Base-by-base conservation (phyloP, 495 filamentous ascomycete species). In the Penicillium atrosanguineum region DNA sequence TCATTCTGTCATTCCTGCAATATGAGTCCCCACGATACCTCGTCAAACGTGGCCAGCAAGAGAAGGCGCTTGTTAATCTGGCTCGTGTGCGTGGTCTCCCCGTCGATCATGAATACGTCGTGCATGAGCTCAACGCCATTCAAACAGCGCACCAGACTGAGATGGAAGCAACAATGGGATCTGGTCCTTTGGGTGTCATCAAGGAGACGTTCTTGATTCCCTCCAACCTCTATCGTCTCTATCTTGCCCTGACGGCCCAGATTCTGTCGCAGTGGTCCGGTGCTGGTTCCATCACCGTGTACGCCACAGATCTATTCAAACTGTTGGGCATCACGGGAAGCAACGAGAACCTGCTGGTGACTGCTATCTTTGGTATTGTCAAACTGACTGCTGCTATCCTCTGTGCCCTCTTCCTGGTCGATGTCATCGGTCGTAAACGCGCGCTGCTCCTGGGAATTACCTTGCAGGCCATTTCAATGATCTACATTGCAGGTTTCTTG, bases 391-490 rank as follows among this genome's bases (percentile, higher is more conserved):
- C 86, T 0, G 79, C 85, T 16, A 57, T 89, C 21, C 41, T 81
- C 38, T 88, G 85, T 60, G 84, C 86, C 7, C 70, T 88, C 12
- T 88, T 90, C 75, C 74, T 91, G 16, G 83, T 91, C 56, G 87
- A 91, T 54, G 75, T 87, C 44, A 85, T 89, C 56, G 87, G 87
- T 6, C 84, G 87, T 40, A 87, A 88, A 66, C 82, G 86, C 28
- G 77, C 87, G 2, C 72, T 91, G 0, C 70, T 85, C 9, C 53
- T 83, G 1, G 87, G 87, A 6, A 88, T 88, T 46, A 68, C 73
- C 21, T 68, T 86, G 2, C 84, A 87, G 51, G 80, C 79, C 29
- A 63, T 89, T 40, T 54, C 83, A 11, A 86, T 89, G 82, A 57
- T 87, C 59, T 89, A 89, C 64, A 76, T 89, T 29, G 87, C 86